Percentiles rank a stretch among this genome's conserved stretches.
These are phyloP conservation scores for Candolleomyces efflorescens DNA, from an alignment of 768 basidiomycete species.

Conservation along the genomic window DNA sequence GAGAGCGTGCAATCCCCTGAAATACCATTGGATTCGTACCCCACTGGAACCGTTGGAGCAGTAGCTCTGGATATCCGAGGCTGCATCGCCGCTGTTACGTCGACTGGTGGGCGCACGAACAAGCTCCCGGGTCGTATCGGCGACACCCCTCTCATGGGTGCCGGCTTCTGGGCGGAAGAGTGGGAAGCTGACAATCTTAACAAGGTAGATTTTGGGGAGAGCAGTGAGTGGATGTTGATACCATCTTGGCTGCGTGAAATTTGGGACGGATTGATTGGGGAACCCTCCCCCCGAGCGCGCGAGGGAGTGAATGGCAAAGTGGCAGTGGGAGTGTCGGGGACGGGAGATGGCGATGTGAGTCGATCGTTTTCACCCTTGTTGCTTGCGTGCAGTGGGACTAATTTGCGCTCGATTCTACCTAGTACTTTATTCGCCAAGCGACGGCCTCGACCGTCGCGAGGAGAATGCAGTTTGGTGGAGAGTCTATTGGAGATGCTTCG, in stretches of 20 bases:
- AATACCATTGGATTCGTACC: constrained; percentile 33
- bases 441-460: constrained; percentile 64
- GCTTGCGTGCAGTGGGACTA: background rate
- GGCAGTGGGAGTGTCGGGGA: constrained; percentile 77
- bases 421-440: constrained; percentile 77
- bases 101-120: constrained; percentile 81
- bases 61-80: constrained; percentile 74
- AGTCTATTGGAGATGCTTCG: constrained; percentile 55
- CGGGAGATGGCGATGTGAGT: constrained; percentile 79
- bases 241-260: background rate
- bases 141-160: constrained; percentile 75
- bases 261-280: constrained; percentile 2
- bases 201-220: constrained; percentile 15
- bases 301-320: constrained; percentile 11
- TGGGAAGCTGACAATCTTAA: constrained; percentile 53
- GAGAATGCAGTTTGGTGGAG: constrained; percentile 56
- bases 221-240: constrained; percentile 33
- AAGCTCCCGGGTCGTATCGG: constrained; percentile 82
- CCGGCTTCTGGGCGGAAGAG: constrained; percentile 83
- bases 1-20: constrained; percentile 6
- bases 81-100: constrained; percentile 69
- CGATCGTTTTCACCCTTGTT: background rate
- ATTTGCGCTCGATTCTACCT: background rate
- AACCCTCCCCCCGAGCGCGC: constrained; percentile 14
- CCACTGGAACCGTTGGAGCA: constrained; percentile 80